These are phyloP conservation scores for Rauvolfia tetraphylla DNA, from an alignment of 257 asterid genomes.

Conservation along the genomic window DNA sequence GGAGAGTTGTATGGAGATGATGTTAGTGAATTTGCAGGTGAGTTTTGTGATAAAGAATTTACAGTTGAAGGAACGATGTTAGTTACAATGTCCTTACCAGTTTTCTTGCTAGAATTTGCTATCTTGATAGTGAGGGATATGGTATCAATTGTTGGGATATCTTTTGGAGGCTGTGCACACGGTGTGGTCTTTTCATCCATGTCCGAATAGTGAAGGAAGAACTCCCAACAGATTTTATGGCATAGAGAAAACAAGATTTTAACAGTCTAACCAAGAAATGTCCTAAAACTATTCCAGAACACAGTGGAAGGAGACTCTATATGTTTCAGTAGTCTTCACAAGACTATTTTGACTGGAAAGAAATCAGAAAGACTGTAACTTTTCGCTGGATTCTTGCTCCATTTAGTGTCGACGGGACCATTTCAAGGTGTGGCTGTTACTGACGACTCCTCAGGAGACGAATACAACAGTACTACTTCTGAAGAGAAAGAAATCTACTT, in stretches of 20 bases:
- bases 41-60: slow-evolving; percentile 28
- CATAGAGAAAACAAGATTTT: slow-evolving; percentile 15
- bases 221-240: slow-evolving; percentile 9
- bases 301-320: slow-evolving; percentile 15
- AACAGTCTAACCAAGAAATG: background rate
- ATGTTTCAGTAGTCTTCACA: slow-evolving; percentile 24
- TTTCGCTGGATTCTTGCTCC: slow-evolving; percentile 32
- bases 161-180: slow-evolving; percentile 13
- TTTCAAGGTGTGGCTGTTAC: slow-evolving; percentile 29
- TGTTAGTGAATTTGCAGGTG: slow-evolving; percentile 35
- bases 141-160: slow-evolving; percentile 34
- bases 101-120: slow-evolving; percentile 32
- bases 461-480: slow-evolving; percentile 60
- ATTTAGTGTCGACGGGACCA: slow-evolving; percentile 26
- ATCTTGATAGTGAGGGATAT: slow-evolving; percentile 57
- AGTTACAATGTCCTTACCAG: slow-evolving; percentile 22
- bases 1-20: slow-evolving; percentile 73
- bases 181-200: slow-evolving; percentile 45
- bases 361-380: slow-evolving; percentile 19
- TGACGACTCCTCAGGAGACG: slow-evolving; percentile 38
- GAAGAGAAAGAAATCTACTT: slow-evolving; percentile 39
- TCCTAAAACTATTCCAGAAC: slow-evolving; percentile 7
- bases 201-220: slow-evolving; percentile 24
- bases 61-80: slow-evolving; percentile 24
- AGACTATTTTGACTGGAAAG: slow-evolving; percentile 19